Evolutionary conservation across 2,329 filamentous ascomycete genomes (phyloP).

Genomic region (Neonectria neomacrospora): DNA sequence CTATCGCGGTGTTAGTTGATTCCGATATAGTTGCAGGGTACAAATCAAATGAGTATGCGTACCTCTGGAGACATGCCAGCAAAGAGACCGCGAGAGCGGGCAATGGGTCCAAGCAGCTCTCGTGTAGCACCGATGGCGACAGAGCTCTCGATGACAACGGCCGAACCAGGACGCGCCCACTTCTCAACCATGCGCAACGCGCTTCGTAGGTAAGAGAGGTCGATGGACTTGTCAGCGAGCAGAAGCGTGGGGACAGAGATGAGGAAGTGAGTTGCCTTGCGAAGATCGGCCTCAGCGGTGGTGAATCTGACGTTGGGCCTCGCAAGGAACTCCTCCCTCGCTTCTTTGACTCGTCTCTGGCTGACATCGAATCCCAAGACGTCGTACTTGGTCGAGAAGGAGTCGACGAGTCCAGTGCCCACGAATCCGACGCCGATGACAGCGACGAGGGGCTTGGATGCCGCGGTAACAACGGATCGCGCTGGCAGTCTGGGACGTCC

Average conservation of each 20-base stretch:
- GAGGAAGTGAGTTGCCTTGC: conserved; percentile 59
- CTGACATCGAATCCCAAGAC: conserved; percentile 60
- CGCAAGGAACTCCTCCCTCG: conserved; percentile 43
- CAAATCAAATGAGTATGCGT: neutral
- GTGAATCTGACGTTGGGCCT: conserved; percentile 38
- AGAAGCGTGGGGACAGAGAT: conserved; percentile 64
- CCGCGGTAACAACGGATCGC: neutral
- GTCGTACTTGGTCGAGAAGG: conserved; percentile 53
- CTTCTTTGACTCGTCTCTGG: conserved; percentile 44
- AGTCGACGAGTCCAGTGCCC: conserved; percentile 57
- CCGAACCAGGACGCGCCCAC: conserved; percentile 55
- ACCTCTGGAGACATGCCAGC: conserved; percentile 60
- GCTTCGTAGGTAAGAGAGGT: conserved; percentile 57
- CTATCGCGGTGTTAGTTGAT: conserved; percentile 38
- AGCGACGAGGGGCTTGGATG: conserved; percentile 50
- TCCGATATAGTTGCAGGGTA: neutral
- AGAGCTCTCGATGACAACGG: conserved; percentile 58
- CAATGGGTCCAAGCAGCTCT: conserved; percentile 58
- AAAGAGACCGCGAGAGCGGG: conserved; percentile 51
- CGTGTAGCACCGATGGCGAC: conserved; percentile 49
- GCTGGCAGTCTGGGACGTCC: neutral
- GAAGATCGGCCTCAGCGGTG: conserved; percentile 43
- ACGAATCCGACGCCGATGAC: conserved; percentile 65
- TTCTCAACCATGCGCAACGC: conserved; percentile 56
- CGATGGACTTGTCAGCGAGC: conserved; percentile 56